phyloP scores from a whole-genome alignment of 1,284 basidiomycete species.

The Trametes sp. region DNA sequence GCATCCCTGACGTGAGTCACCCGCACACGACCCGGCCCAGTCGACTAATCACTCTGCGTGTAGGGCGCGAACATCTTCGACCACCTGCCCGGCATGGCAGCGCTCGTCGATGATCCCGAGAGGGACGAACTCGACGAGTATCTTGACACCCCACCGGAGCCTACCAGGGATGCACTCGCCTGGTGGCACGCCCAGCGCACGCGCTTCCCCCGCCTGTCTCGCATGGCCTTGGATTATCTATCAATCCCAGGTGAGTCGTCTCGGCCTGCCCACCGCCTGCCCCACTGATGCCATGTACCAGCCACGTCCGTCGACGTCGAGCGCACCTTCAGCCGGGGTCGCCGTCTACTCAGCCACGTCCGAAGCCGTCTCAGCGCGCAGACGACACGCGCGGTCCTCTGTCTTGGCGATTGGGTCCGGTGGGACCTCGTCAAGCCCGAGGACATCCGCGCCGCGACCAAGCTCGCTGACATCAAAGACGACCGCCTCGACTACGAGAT shows the following conservation, averaged over 20 bases:
- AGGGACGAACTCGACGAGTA: conserved; percentile 37
- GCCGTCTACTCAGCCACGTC: conserved; percentile 40
- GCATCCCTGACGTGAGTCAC: neutral
- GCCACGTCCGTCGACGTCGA: conserved; percentile 44
- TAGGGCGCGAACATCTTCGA: conserved; percentile 12
- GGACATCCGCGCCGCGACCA: neutral
- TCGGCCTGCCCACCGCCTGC: neutral
- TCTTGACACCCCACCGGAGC: conserved; percentile 33
- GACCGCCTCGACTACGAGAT: neutral
- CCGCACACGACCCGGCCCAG: neutral
- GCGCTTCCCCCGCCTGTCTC: conserved; percentile 39
- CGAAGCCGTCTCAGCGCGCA: conserved; percentile 41
- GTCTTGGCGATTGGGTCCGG: conserved; percentile 40
- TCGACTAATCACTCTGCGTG: too few relatives aligned
- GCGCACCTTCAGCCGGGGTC: conserved; percentile 42
- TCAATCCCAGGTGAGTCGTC: conserved; percentile 45
- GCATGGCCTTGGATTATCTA: conserved; percentile 43
- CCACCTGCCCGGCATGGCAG: conserved; percentile 1
- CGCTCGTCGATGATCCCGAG: neutral
- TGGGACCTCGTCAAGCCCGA: neutral
- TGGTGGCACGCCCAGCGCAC: conserved; percentile 41
- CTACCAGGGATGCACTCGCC: conserved; percentile 31
- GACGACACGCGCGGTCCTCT: conserved; percentile 41
- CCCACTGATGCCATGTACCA: neutral
- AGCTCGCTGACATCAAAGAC: neutral